These are phyloP conservation scores for Chlamydomonas sp. DNA, from an alignment of 139 green algal genomes.

Conservation along the genomic window DNA sequence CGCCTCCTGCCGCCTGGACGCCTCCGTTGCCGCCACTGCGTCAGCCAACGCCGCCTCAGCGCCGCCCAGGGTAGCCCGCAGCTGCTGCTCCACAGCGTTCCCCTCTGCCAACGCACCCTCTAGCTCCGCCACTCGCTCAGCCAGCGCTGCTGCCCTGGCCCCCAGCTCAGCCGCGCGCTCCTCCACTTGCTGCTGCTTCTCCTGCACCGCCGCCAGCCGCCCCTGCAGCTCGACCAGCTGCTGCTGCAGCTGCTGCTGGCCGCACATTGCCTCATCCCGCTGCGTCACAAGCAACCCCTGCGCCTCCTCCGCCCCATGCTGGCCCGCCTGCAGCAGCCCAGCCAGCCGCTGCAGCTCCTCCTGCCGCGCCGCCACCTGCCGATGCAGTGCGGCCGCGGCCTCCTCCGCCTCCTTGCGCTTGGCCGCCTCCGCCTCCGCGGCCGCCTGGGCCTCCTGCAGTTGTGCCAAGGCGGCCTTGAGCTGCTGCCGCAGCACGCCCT, in stretches of 20 bases:
- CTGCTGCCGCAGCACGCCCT: conserved; percentile 1
- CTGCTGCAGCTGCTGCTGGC: neutral
- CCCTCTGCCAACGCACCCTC: no score
- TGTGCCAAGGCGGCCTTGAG: neutral
- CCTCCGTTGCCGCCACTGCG: no score
- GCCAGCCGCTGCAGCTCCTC: neutral
- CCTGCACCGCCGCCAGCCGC: neutral
- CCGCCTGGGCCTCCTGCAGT: conserved; percentile 9
- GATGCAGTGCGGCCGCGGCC: neutral
- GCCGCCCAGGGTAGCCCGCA: no score
- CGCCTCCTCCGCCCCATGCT: neutral
- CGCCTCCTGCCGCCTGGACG: no score
- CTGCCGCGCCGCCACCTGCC: neutral
- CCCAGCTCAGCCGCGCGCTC: no score
- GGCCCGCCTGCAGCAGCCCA: neutral
- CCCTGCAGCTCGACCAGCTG: neutral
- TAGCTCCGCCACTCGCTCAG: no score
- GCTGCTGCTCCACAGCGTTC: no score
- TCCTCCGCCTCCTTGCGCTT: neutral
- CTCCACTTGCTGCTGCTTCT: no score
- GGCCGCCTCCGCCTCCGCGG: neutral
- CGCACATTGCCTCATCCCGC: neutral
- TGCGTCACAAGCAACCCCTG: neutral
- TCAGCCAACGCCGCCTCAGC: no score
- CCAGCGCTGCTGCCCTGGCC: no score